Evolutionary conservation across 2,329 filamentous ascomycete genomes (phyloP).

Genomic region (Ceratocystis ficicola): DNA sequence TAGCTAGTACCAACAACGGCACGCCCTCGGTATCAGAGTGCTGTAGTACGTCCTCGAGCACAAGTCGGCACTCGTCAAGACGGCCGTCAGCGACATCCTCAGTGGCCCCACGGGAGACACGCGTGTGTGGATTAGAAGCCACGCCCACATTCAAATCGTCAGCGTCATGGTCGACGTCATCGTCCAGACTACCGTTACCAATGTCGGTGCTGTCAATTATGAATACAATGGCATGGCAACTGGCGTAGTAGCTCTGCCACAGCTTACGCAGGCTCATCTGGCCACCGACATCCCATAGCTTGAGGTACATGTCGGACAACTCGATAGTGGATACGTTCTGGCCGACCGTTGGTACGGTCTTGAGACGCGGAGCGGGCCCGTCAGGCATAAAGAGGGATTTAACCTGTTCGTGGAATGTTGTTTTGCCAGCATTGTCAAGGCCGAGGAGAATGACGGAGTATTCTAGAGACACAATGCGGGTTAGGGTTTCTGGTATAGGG

Average conservation of each 20-base stretch:
- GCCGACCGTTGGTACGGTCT: slow-evolving; percentile 91
- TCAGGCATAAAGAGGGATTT: slow-evolving; percentile 69
- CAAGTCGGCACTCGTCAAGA: slow-evolving; percentile 76
- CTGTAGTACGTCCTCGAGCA: slow-evolving; percentile 80
- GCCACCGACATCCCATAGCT: slow-evolving; percentile 96
- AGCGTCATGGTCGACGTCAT: background rate
- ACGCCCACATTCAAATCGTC: background rate
- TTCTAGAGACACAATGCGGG: slow-evolving; percentile 41
- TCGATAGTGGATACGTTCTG: slow-evolving; percentile 91
- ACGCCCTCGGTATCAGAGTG: slow-evolving; percentile 83
- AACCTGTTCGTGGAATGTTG: slow-evolving; percentile 92
- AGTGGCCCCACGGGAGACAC: slow-evolving; percentile 18
- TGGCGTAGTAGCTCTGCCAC: slow-evolving; percentile 92
- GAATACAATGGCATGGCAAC: slow-evolving; percentile 93
- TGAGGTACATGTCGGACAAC: slow-evolving; percentile 88
- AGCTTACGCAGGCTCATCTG: slow-evolving; percentile 78
- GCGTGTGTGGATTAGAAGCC: slow-evolving; percentile 17
- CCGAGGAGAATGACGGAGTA: slow-evolving; percentile 95
- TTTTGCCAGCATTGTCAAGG: slow-evolving; percentile 96
- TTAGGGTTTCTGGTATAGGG: slow-evolving; percentile 12
- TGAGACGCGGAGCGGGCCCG: slow-evolving; percentile 52
- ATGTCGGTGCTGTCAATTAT: slow-evolving; percentile 94
- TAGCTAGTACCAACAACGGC: slow-evolving; percentile 81
- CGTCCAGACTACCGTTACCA: slow-evolving; percentile 61
- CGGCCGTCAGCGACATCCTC: slow-evolving; percentile 41